These are phyloP conservation scores for Dendrobium catenatum DNA, from an alignment of 106 monocot genomes.

Conservation along the genomic window DNA sequence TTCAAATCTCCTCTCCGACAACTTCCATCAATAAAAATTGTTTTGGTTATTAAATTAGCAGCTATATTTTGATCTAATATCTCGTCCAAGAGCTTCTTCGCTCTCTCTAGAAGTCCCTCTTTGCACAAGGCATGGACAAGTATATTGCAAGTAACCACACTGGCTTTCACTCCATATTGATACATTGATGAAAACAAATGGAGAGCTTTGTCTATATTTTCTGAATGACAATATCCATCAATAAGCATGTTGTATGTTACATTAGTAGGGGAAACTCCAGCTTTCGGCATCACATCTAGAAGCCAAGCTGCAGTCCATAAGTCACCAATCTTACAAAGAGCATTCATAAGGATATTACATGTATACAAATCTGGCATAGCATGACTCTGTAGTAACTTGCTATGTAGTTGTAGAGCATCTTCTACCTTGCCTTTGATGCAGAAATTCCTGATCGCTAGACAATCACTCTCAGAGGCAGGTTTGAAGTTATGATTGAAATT, in stretches of 20 bases:
- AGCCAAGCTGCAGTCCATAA: slow-evolving; percentile 44
- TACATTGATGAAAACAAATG: slow-evolving; percentile 53
- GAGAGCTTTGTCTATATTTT: slow-evolving; percentile 47
- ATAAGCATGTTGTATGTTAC: slow-evolving; percentile 64
- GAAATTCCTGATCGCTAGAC: slow-evolving; percentile 34
- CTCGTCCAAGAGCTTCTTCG: slow-evolving; percentile 36
- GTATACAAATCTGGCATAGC: slow-evolving; percentile 32
- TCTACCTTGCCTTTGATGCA: slow-evolving; percentile 43
- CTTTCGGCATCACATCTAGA: slow-evolving; percentile 37
- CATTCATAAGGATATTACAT: slow-evolving; percentile 52
- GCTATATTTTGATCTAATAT: slow-evolving; percentile 28
- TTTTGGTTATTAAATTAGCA: slow-evolving; percentile 51
- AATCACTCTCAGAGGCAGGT: slow-evolving; percentile 15
- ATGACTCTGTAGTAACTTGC: slow-evolving; percentile 17
- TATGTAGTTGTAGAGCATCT: slow-evolving; percentile 37
- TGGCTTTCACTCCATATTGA: slow-evolving; percentile 46
- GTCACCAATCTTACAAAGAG: slow-evolving; percentile 51
- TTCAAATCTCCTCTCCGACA: slow-evolving; percentile 40
- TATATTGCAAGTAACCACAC: slow-evolving; percentile 50
- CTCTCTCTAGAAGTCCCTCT: slow-evolving; percentile 44
- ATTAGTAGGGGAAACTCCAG: slow-evolving; percentile 38
- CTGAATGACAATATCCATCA: slow-evolving; percentile 40
- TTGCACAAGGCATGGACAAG: slow-evolving; percentile 56
- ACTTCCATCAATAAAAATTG: slow-evolving; percentile 59
- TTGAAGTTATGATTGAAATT: slow-evolving; percentile 15